These are phyloP conservation scores for Planoprotostelium fungivorum DNA, from an alignment of 78 protist genomes.

Conservation along the genomic window DNA sequence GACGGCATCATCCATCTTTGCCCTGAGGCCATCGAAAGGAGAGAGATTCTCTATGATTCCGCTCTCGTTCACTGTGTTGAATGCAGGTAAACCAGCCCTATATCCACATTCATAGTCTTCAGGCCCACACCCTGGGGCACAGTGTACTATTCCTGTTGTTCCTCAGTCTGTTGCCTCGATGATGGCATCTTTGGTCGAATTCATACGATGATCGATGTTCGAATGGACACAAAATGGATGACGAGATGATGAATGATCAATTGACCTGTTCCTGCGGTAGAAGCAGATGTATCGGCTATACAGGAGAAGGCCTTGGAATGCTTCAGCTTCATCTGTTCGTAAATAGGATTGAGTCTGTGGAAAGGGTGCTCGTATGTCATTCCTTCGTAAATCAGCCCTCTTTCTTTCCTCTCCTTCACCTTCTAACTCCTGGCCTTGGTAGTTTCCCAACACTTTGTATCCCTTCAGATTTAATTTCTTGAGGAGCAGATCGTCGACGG, in stretches of 20 bases:
- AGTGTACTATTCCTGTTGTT: background rate
- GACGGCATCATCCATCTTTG: background rate
- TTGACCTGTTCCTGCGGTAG: background rate
- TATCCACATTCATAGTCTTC: conserved; percentile 7
- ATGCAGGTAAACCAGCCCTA: background rate
- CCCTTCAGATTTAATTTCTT: background rate
- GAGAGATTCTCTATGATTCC: conserved; percentile 1
- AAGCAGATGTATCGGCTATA: background rate
- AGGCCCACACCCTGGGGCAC: conserved; percentile 15
- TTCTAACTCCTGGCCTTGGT: background rate
- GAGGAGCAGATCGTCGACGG: background rate
- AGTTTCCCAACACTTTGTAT: background rate
- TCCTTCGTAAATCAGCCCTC: background rate
- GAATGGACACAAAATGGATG: background rate
- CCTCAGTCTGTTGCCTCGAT: background rate
- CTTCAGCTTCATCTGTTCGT: background rate
- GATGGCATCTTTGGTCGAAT: no score
- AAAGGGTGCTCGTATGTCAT: conserved; percentile 13
- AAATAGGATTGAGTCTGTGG: background rate
- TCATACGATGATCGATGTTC: background rate
- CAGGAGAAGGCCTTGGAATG: background rate
- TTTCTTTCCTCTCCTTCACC: background rate
- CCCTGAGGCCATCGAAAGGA: conserved; percentile 1
- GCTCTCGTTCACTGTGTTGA: conserved; percentile 6
- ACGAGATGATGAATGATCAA: background rate